A percentile compares a stretch with the other conserved stretches of the same genome.
Evolutionary conservation across 2,329 filamentous ascomycete genomes (phyloP).

Genomic region (Alternaria panax): DNA sequence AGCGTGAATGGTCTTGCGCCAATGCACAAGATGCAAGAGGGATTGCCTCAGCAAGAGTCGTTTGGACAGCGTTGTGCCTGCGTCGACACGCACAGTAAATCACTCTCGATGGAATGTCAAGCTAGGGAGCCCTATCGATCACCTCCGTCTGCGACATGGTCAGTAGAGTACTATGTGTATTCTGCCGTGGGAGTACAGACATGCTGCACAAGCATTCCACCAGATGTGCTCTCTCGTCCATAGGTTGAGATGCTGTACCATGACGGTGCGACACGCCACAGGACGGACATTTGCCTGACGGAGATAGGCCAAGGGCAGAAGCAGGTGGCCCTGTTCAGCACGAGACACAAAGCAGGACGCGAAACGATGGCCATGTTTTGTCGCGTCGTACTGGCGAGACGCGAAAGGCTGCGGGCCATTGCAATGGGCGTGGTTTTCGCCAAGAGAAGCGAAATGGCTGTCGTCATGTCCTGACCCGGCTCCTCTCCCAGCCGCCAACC

Average conservation of each 20-base stretch:
- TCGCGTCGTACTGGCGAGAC: not conserved
- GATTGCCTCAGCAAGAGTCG: not conserved
- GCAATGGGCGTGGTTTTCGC: not conserved
- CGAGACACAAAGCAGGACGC: not conserved
- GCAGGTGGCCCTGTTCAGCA: not conserved
- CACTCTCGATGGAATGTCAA: not conserved
- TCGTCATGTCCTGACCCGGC: not conserved
- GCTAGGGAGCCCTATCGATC: not conserved
- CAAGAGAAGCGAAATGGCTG: not conserved
- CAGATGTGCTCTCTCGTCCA: not conserved
- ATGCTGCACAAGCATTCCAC: not conserved
- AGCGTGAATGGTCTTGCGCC: not conserved
- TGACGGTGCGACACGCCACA: not conserved
- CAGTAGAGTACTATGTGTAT: not conserved
- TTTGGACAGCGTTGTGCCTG: not conserved
- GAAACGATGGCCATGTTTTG: not conserved
- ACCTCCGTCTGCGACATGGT: not conserved
- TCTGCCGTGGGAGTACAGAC: not conserved
- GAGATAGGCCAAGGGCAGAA: not conserved
- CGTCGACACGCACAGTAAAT: not conserved
- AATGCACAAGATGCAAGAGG: not conserved
- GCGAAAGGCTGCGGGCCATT: not conserved
- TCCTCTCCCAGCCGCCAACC: not conserved
- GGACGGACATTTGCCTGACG: not conserved
- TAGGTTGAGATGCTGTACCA: not conserved